Evolutionary conservation across 345 rosid species (phyloP).

Genomic region (Linum lewisii): DNA sequence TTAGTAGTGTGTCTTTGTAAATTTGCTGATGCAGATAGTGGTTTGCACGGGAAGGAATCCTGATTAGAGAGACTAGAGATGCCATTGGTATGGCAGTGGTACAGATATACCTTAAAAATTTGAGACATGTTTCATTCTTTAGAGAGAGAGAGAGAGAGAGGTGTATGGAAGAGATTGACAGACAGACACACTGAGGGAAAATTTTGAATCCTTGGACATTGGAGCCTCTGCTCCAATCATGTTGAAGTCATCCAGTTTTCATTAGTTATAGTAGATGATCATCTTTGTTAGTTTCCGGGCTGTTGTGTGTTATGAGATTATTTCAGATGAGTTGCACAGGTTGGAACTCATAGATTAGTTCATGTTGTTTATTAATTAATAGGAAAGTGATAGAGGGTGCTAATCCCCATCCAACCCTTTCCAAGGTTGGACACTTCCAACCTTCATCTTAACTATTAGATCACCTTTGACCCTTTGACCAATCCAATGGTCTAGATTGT

Average conservation of each 20-base stretch:
- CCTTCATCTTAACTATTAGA: neutral
- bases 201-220: slow-evolving; percentile 13
- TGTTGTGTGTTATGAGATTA: slow-evolving; percentile 14
- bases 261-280: slow-evolving; percentile 7
- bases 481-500: too few relatives aligned
- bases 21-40: slow-evolving; percentile 15
- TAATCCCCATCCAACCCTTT: too few relatives aligned
- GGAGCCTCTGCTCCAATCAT: slow-evolving; percentile 6
- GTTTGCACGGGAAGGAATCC: slow-evolving; percentile 13
- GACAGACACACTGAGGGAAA: slow-evolving; percentile 14
- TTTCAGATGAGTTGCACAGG: neutral
- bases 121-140: slow-evolving; percentile 7
- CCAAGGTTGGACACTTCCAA: too few relatives aligned
- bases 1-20: slow-evolving; percentile 6
- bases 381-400: neutral
- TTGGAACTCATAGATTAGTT: neutral
- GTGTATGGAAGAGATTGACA: slow-evolving; percentile 1
- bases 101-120: slow-evolving; percentile 9
- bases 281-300: slow-evolving; percentile 6
- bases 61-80: slow-evolving; percentile 4
- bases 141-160: neutral
- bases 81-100: slow-evolving; percentile 14
- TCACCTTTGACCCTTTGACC: too few relatives aligned
- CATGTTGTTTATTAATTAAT: neutral
- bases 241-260: slow-evolving; percentile 18